These are phyloP conservation scores for Candida peoriensis DNA, from an alignment of 805 yeast genomes.

Conservation along the genomic window DNA sequence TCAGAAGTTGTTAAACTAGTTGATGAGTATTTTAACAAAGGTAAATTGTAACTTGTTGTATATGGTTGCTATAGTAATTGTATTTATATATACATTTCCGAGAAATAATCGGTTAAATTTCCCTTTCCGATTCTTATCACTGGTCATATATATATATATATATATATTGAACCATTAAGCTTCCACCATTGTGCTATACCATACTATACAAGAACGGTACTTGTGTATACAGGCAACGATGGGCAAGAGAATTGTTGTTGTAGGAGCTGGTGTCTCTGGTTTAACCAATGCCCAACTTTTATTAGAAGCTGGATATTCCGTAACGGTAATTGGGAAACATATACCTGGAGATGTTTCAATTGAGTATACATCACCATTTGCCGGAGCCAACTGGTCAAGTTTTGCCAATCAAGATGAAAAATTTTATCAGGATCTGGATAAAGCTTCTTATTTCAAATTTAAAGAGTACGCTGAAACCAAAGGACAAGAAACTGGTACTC, in stretches of 20 bases:
- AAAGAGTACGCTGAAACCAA: conserved; percentile 38
- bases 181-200: too few species aligned
- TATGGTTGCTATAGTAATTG: too few species aligned
- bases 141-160: too few species aligned
- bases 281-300: conserved; percentile 44
- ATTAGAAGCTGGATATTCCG: conserved; percentile 34
- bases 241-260: conserved; percentile 1
- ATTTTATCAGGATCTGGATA: conserved; percentile 38
- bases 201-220: too few species aligned
- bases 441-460: conserved; percentile 43
- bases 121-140: too few species aligned
- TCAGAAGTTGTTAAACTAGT: neutral
- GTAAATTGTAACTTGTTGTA: too few species aligned
- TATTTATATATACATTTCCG: too few species aligned
- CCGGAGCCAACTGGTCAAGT: conserved; percentile 70
- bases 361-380: conserved; percentile 60
- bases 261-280: conserved; percentile 49
- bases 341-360: conserved; percentile 54
- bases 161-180: too few species aligned
- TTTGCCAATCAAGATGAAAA: conserved; percentile 42
- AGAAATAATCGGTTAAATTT: too few species aligned
- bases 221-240: too few species aligned
- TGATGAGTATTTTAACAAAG: conserved; percentile 6
- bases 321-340: conserved; percentile 38
- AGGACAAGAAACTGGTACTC: conserved; percentile 49